Conservation (phyloP, 805 yeast genomes). For the Metschnikowia cerradonensis region DNA sequence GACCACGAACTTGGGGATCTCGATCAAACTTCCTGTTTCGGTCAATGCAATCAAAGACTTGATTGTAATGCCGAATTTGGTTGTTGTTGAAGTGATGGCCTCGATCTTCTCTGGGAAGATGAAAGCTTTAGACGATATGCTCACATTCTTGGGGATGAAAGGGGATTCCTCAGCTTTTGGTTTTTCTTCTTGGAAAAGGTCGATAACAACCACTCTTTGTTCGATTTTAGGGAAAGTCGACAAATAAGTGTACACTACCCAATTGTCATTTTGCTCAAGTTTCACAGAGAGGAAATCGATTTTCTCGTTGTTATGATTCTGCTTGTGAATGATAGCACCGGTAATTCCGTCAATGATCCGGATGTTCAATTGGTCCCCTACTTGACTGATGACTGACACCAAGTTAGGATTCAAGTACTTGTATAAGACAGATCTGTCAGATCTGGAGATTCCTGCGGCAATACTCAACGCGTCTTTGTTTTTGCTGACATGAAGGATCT, state of each 20-base stretch:
- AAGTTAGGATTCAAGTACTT: slow-evolving; percentile 76
- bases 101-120: slow-evolving; percentile 57
- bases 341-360: slow-evolving; percentile 63
- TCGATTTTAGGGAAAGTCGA: slow-evolving; percentile 46
- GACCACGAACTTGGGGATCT: slow-evolving; percentile 65
- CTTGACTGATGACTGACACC: slow-evolving; percentile 45
- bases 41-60: slow-evolving; percentile 61
- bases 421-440: slow-evolving; percentile 71
- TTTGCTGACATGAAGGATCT: slow-evolving; percentile 19
- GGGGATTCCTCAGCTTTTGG: slow-evolving; percentile 41
- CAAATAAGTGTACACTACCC: slow-evolving; percentile 68
- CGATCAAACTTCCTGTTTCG: slow-evolving; percentile 56
- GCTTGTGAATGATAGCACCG: slow-evolving; percentile 57
- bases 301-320: slow-evolving; percentile 32
- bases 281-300: slow-evolving; percentile 41
- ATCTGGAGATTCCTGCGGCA: slow-evolving; percentile 64
- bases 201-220: slow-evolving; percentile 63
- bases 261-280: slow-evolving; percentile 73
- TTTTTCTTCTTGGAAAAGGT: slow-evolving; percentile 58
- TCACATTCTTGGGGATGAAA: slow-evolving; percentile 42
- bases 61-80: slow-evolving; percentile 63
- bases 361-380: slow-evolving; percentile 33
- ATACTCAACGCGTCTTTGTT: slow-evolving; percentile 28
- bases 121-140: slow-evolving; percentile 51
- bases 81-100: slow-evolving; percentile 49